Percentiles rank a stretch among this genome's conserved stretches.
Evolutionary conservation across 2,329 filamentous ascomycete genomes (phyloP).

Genomic region (Septoria petroselini): DNA sequence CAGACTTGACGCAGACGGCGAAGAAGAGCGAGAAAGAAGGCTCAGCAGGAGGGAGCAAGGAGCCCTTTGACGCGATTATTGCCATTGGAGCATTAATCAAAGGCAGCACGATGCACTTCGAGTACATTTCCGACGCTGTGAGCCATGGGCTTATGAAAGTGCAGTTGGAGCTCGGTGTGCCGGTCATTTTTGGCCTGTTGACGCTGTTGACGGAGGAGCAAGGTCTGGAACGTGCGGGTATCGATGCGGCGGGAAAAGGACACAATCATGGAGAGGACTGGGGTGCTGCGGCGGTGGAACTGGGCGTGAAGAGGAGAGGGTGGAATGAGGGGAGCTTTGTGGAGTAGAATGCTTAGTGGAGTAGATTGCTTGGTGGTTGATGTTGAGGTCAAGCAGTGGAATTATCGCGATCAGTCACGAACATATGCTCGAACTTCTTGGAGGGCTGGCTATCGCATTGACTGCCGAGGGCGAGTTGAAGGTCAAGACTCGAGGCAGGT

Average conservation of each 20-base stretch:
- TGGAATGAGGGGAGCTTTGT: slow-evolving; percentile 71
- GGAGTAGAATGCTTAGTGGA: slow-evolving; percentile 39
- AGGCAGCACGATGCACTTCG: slow-evolving; percentile 98
- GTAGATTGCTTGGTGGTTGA: too few relatives aligned
- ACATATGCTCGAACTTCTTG: too few relatives aligned
- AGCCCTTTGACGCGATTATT: slow-evolving; percentile 86
- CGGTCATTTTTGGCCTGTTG: slow-evolving; percentile 87
- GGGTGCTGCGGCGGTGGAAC: slow-evolving; percentile 90
- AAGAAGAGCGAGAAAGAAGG: slow-evolving; percentile 8
- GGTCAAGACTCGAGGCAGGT: too few relatives aligned
- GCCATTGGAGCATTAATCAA: slow-evolving; percentile 97
- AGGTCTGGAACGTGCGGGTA: slow-evolving; percentile 76
- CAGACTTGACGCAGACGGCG: slow-evolving; percentile 62
- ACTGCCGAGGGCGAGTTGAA: too few relatives aligned
- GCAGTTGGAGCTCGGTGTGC: slow-evolving; percentile 82
- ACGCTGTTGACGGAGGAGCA: slow-evolving; percentile 88
- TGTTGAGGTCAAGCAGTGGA: too few relatives aligned
- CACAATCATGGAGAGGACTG: slow-evolving; percentile 98
- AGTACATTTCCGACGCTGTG: slow-evolving; percentile 92
- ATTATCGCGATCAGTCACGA: too few relatives aligned
- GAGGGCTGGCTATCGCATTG: too few relatives aligned
- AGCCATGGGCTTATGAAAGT: slow-evolving; percentile 92
- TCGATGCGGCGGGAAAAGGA: slow-evolving; percentile 49
- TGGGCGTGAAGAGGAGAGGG: slow-evolving; percentile 80
- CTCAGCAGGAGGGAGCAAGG: slow-evolving; percentile 41